Evolutionary conservation across 1,284 basidiomycete species (phyloP), one percentile per base, ranked within the genome.

Genomic region (Sphaerobolus stellatus): DNA sequence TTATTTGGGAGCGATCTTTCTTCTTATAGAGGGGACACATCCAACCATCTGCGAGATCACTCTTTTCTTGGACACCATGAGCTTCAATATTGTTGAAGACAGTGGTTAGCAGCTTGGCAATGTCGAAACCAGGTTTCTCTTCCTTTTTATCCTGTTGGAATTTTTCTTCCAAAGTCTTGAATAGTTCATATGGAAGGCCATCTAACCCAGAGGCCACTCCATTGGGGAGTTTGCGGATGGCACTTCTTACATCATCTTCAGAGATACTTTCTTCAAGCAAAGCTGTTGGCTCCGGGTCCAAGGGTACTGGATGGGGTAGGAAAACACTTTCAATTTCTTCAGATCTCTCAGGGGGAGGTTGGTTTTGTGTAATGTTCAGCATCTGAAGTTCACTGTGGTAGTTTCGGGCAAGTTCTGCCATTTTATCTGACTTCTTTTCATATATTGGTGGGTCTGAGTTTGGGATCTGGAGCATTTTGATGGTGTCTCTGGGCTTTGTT

Each of bases 1-100:
- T 38, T 3, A 38, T 7, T n/a, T 38, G n/a, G 36, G 36, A n/a
- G 3, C 5, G 36, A 7, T 38, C 36, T n/a, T 38, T 38, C 22
- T 38, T 38, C 36, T 38, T 38, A 38, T 38, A 38, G 3, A 3
- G 3, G 22, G 36, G 36, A 22, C 36, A 38, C 36, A 38, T 38
- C 66, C 69, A 69, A 2, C 71, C 71, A 2, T 61, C 52, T 0
- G 64, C 51, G 48, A 71, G 69, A 3, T 51, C 25, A 0, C 61
- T 60, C 2, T 48, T 50, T 14, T 36, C 30, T 11, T 46, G 34
- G 5, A 65, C 47, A 0, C 56, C 54, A 28, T 59, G 11, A 2
- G 43, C n/a, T 46, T 63, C 28, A 13, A 63, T 56, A 20, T 64
- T 48, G 22, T 62, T 54, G 56, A 56, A 53, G 24, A 29, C 16